Evolutionary conservation across 768 basidiomycete species (phyloP).

Genomic region (Scleroderma citrinum): DNA sequence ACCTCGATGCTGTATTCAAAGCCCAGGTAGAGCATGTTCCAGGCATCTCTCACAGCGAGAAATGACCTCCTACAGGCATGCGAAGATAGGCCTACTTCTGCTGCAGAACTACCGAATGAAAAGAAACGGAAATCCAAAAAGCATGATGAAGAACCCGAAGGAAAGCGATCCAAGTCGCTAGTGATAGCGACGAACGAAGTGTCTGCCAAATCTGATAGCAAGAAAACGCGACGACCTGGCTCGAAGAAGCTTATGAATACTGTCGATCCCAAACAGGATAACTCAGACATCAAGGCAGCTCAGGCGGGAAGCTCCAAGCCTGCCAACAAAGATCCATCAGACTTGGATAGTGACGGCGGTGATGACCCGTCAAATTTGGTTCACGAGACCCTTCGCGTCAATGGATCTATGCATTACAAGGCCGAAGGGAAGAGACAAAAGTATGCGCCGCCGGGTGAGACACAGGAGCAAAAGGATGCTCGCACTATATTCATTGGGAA

Average conservation of each 20-base stretch:
- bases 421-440: conserved; percentile 33
- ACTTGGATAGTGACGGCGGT: conserved; percentile 29
- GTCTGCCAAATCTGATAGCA: conserved; percentile 18
- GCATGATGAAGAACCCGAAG: conserved; percentile 10
- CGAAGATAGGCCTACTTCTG: background rate
- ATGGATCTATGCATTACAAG: conserved; percentile 25
- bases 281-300: background rate
- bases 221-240: conserved; percentile 10
- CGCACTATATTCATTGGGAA: conserved; percentile 94
- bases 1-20: conserved; percentile 60
- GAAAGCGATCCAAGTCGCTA: conserved; percentile 15
- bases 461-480: conserved; percentile 61
- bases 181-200: conserved; percentile 8
- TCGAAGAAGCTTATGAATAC: conserved; percentile 4
- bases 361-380: conserved; percentile 37
- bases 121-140: conserved; percentile 11
- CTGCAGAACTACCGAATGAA: conserved; percentile 3
- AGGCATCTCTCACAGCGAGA: conserved; percentile 7
- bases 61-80: conserved; percentile 9
- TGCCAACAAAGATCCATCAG: conserved; percentile 19
- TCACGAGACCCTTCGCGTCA: conserved; percentile 53
- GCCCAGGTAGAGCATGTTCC: conserved; percentile 37
- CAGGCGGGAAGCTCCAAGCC: conserved; percentile 1
- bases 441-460: conserved; percentile 63
- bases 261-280: background rate